Evolutionary conservation across 2,329 filamentous ascomycete genomes (phyloP), one percentile per base, ranked within the genome.

Genomic region (Trichoderma pleuroti): DNA sequence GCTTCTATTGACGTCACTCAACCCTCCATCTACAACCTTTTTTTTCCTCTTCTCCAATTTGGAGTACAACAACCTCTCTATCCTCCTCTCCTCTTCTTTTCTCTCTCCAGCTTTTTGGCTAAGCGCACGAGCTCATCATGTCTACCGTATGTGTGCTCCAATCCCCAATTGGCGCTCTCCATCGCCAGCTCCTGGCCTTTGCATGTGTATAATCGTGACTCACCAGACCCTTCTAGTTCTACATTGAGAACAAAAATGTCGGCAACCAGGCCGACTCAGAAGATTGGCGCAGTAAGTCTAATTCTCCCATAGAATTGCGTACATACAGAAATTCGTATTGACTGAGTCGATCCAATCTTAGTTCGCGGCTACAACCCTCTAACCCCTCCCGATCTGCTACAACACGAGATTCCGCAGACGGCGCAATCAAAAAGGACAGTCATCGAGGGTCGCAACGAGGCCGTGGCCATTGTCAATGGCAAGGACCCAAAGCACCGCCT

Each of bases 311-410:
- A 11, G 1, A 2, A n/a, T 16, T 54, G n/a, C n/a, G n/a, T n/a
- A n/a, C n/a, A n/a, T 52, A 24, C 52, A 36, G 9, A 65, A 42
- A 28, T 57, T 9, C 34, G 30, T 57, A 11, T 57, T 39, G 57
- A 28, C 57, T 70, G 52, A 72, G 76, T 78, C 66, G 3, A 26
- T 18, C 24, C 77, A 77, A 28, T 32, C 24, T 32, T 74, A 93
- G 91, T 94, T 81, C 91, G 92, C 73, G 95, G 95, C 76, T 95
- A 97, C 87, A 97, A 97, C 80, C 95, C 93, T 77, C 86, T 99
- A 75, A 98, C 93, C 16, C 91, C 96, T 8, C 96, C 96, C 73
- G 93, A 97, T 78, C 90, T 99, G 74, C 93, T 99, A 72, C 95
- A 98, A 82, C 92, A 95, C 86, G 94, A 98, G 81, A 95, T 99